Base-by-base conservation (phyloP, 805 yeast genomes). In the Ogataea pini region DNA sequence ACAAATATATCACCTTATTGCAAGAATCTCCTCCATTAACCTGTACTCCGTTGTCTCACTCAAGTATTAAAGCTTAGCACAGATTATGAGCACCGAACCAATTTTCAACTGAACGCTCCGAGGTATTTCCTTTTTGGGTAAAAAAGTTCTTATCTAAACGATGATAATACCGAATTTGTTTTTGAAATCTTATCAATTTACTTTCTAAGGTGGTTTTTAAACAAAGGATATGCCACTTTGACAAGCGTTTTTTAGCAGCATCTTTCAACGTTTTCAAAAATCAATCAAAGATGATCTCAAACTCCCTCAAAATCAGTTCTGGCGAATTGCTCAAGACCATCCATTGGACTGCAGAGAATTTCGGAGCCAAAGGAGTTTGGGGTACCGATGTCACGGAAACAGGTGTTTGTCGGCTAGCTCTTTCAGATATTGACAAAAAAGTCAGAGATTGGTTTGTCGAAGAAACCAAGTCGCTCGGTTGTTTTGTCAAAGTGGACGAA, bases 361-460 rank as follows among this genome's bases (percentile, higher is more conserved):
- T 39, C 14, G 90, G 90, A 5, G 85, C 86, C 7, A 79, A 79
- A 39, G 79, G 78, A 13, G 69, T 72, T 17, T 83, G 87, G 86
- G 88, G 88, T 1, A 59, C 71, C 0, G 68, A 62, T 25, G 52
- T 69, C 4, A 78, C 83, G 3, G 79, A 84, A 46, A 83, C 88
- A 7, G 90, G 90, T 9, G 83, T 84, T 53, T 77, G 86, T 50
- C 71, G 90, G 51, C 65, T 85, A 37, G 82, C 89, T 0, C 72
- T 85, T 14, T 66, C 77, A 19, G 86, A 82, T 52, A 75, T 77
- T 29, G 90, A 85, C 57, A 82, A 82, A 54, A 63, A 70, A 25
- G 85, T 85, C 14, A 74, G 83, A 49, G 85, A 83, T 54, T 84
- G 89, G 89, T 79, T 83, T 55, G 69, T 78, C 27, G 59, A 54